These are phyloP conservation scores for Eimeria praecox DNA, from an alignment of 169 alveolate genomes.

Conservation along the genomic window DNA sequence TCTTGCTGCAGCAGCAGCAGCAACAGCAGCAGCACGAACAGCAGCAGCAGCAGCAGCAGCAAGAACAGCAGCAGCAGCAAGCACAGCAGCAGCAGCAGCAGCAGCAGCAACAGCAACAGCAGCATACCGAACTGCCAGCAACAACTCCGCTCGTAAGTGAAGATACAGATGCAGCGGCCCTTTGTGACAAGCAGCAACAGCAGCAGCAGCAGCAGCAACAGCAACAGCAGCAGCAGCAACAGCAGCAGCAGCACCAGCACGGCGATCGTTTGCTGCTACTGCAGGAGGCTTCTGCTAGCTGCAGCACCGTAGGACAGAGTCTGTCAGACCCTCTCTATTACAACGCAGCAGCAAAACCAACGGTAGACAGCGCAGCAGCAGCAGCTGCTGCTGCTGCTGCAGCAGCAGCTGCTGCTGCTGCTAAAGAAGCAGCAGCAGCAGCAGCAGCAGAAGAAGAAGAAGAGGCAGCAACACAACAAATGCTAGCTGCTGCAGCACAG, in stretches of 20 bases:
- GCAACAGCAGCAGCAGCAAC: conserved; percentile 39
- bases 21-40: background rate
- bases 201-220: background rate
- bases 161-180: background rate
- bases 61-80: background rate
- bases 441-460: conserved; percentile 51
- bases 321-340: background rate
- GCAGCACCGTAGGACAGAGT: conserved; percentile 46
- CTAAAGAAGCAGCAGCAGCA: conserved; percentile 13
- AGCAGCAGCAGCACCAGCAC: conserved; percentile 29
- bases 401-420: conserved; percentile 57
- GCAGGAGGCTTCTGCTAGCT: conserved; percentile 14
- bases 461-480: conserved; percentile 47
- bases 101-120: background rate
- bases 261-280: conserved; percentile 11
- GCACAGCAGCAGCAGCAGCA: background rate
- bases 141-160: background rate
- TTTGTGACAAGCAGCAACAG: background rate
- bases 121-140: background rate
- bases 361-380: background rate
- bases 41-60: conserved; percentile 24
- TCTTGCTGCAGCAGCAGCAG: conserved; percentile 23
- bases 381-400: conserved; percentile 20
- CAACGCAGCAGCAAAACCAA: conserved; percentile 14
- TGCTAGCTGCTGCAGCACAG: background rate